Evolutionary conservation across 2,329 filamentous ascomycete genomes (phyloP), one percentile per base, ranked within the genome.

Genomic region (Colletotrichum spaethianum): DNA sequence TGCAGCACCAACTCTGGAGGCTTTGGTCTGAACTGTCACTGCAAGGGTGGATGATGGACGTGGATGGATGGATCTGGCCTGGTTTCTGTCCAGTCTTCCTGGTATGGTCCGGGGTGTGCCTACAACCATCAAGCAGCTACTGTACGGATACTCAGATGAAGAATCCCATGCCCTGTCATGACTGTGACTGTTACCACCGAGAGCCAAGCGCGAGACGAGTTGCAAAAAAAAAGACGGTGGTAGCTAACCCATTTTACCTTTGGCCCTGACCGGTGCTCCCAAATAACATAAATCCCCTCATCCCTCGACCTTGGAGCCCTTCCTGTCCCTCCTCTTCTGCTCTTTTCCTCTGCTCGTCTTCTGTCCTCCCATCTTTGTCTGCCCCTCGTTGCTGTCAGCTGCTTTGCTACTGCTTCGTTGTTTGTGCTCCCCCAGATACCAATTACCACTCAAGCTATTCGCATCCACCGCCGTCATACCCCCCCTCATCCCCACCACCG

Each of bases 251-350:
- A 7, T 38, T 31, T 40, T 53, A 40, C 46, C 46, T 63, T 50
- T 63, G 46, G 46, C 28, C 59, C 44, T 62, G 42, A 36, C 44
- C 42, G 20, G 16, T 20, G 31, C 59, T 62, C n/a, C n/a, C 31
- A 33, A 55, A 59, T 65, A 70, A 42, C 63, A 74, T 64, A 74
- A 72, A 73, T 63, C 53, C 72, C 64, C 64, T 66, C 70, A 14
- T 66, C 61, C 72, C 72, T 61, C 63, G 42, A 72, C 63, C 57
- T 67, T 62, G 46, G 36, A 48, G 40, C 73, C 71, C 63, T 38
- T 71, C 61, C 57, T 18, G 55, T 59, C 55, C 46, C 33, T 26
- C 4, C 0, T 18, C 33, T n/a, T 56, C 53, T 56, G 33, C 12
- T 26, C 33, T 56, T 16, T 26, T 33, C 18, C 16, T 64, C 56